Percentiles rank a stretch among this genome's conserved stretches.
Conservation (phyloP, 2,329 filamentous ascomycete genomes). For the Leptographium flavum region DNA sequence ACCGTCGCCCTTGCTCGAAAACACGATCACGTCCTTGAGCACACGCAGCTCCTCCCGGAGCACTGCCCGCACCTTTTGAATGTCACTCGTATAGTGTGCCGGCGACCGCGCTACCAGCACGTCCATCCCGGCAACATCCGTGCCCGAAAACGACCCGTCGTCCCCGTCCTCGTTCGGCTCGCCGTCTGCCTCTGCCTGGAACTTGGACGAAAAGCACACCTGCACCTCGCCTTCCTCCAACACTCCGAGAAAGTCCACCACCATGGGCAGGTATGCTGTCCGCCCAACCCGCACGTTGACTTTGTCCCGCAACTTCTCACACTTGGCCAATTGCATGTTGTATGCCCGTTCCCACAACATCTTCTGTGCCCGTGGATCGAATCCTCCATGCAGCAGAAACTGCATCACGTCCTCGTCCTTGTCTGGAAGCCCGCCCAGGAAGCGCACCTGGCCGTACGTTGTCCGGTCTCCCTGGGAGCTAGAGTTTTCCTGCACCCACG, state of each 20-base stretch:
- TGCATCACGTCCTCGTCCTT: conserved; percentile 35
- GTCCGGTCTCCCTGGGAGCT: conserved; percentile 22
- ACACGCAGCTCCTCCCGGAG: conserved; percentile 46
- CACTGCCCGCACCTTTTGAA: conserved; percentile 52
- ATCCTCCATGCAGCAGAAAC: conserved; percentile 45
- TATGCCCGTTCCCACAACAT: conserved; percentile 34
- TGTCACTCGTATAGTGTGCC: conserved; percentile 54
- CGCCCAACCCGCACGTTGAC: conserved; percentile 46
- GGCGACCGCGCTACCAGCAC: conserved; percentile 56
- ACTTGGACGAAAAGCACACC: conserved; percentile 52
- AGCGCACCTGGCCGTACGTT: conserved; percentile 24
- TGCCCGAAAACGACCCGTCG: conserved; percentile 30
- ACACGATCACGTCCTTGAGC: conserved; percentile 68
- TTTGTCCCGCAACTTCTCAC: conserved; percentile 36
- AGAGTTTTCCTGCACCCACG: conserved; percentile 35
- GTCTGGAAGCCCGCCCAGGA: conserved; percentile 35
- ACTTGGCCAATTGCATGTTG: conserved; percentile 34
- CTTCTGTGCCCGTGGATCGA: conserved; percentile 32
- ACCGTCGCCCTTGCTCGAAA: conserved; percentile 45
- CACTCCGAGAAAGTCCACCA: conserved; percentile 49
- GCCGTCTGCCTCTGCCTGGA: conserved; percentile 31
- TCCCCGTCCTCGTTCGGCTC: conserved; percentile 30
- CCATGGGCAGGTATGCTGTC: conserved; percentile 51
- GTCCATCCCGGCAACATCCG: conserved; percentile 39
- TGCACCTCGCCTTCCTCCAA: conserved; percentile 54